Percentiles rank a stretch among this genome's conserved stretches.
phyloP scores from a whole-genome alignment of 164 flowering plant species.

The Chloranthus sessilifolius region DNA sequence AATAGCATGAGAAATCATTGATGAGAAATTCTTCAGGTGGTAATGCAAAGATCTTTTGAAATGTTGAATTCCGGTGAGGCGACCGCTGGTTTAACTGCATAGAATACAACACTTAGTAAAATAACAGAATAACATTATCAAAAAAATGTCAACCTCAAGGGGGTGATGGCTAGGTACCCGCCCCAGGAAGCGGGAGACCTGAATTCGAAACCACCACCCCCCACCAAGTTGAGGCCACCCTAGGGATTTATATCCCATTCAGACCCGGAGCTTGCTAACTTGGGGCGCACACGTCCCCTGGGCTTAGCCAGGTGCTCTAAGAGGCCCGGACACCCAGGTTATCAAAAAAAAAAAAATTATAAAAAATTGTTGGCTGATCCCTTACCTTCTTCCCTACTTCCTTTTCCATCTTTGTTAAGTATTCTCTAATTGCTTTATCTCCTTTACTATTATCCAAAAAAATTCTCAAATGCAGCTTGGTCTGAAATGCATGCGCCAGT shows the following conservation, averaged over 20 bases:
- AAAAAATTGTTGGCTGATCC: neutral
- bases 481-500: constrained; percentile 59
- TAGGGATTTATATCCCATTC: no score
- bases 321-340: no score
- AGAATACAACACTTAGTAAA: constrained; percentile 1
- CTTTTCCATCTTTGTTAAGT: constrained; percentile 68
- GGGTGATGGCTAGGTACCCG: no score
- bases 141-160: no score
- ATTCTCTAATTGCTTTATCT: constrained; percentile 63
- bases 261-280: no score
- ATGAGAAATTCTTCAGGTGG: constrained; percentile 84
- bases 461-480: constrained; percentile 69
- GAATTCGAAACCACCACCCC: no score
- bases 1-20: constrained; percentile 58
- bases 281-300: no score
- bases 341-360: neutral
- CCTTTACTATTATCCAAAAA: constrained; percentile 72
- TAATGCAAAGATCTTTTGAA: constrained; percentile 70
- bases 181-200: no score
- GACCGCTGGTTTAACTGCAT: constrained; percentile 61
- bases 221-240: no score
- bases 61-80: constrained; percentile 64
- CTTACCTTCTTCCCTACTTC: constrained; percentile 84
- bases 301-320: no score
- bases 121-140: no score